These are phyloP conservation scores for Eucalyptus marginata DNA, from an alignment of 345 rosid genomes.

Conservation along the genomic window DNA sequence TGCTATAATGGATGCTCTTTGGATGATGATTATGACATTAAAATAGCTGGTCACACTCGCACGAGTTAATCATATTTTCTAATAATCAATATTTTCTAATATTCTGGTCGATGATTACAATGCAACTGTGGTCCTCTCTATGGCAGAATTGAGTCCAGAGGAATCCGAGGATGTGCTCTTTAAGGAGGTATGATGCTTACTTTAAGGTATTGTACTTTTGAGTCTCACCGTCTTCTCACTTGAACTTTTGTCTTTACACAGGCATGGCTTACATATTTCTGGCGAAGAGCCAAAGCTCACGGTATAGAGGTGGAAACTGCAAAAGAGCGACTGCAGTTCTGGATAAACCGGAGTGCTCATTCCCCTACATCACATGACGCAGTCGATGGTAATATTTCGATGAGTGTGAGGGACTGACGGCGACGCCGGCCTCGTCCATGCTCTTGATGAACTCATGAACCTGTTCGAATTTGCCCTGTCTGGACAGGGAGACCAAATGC, in stretches of 20 bases:
- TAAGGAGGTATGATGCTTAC: constrained; percentile 53
- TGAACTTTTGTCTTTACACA: background rate
- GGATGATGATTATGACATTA: background rate
- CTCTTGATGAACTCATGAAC: constrained; percentile 39
- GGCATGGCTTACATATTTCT: constrained; percentile 99
- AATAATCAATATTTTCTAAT: background rate
- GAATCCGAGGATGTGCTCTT: constrained; percentile 98
- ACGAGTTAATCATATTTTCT: background rate
- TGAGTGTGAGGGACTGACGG: constrained; percentile 14
- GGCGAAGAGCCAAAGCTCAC: constrained; percentile 86
- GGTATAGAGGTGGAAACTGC: constrained; percentile 76
- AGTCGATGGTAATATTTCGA: constrained; percentile 51
- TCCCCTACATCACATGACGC: constrained; percentile 85
- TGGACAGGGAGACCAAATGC: constrained; percentile 42
- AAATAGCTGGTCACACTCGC: background rate
- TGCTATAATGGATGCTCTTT: background rate
- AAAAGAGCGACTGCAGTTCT: constrained; percentile 64
- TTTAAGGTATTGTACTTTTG: background rate
- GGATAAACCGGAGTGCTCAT: constrained; percentile 76
- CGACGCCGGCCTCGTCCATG: constrained; percentile 41
- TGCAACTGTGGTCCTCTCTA: background rate
- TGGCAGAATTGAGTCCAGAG: constrained; percentile 85
- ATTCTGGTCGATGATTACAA: background rate
- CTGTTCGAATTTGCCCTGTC: constrained; percentile 44
- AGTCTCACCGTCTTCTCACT: background rate